Evolutionary conservation across 2,329 filamentous ascomycete species (phyloP), one percentile per base, ranked within the genome.

Genomic region (Metarhizium humberi): DNA sequence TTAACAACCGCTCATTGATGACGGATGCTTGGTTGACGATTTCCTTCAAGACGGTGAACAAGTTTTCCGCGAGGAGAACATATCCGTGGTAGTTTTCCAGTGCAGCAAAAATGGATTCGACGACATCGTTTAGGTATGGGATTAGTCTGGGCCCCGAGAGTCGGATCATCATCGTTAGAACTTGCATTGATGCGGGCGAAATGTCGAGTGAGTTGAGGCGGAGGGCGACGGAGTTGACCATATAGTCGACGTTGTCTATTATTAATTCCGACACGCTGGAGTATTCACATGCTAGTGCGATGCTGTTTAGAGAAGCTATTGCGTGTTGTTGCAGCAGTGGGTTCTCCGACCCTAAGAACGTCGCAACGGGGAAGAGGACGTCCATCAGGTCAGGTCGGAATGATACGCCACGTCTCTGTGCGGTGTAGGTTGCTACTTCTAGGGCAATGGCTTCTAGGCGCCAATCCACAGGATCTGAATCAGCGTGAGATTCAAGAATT

Each of bases 81-180:
- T 99, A 97, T 1, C 94, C 94, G 64, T 99, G 94, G 63, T 94
- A 99, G 64, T 90, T 89, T 61, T 96, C 91, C n/a, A 99, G 74
- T 0, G 92, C 90, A 0, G 88, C 87, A 68, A 99, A 97, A 43
- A 99, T 90, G 0, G 90, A 92, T 4, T 86, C 87, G 3, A 97
- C 85, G 1, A 96, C 82, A 66, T 99, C 94, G 65, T 97, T 92
- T 2, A 99, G 75, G 65, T 92, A 96, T 0, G 92, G 91, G 11
- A 99, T 78, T 25, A 99, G 70, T 7, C 78, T 79, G 1, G 91
- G 85, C 0, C 94, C 94, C 18, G 91, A 90, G 14, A 99, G 79
- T 30, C 82, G 85, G 57, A 97, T 85, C 88, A 97, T 95, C 92
- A 99, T 96, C 6, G 87, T 80, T 51, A 99, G 72, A 2, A 97